Base-by-base conservation (phyloP, 345 rosid genomes). In the Excoecaria agallocha region DNA sequence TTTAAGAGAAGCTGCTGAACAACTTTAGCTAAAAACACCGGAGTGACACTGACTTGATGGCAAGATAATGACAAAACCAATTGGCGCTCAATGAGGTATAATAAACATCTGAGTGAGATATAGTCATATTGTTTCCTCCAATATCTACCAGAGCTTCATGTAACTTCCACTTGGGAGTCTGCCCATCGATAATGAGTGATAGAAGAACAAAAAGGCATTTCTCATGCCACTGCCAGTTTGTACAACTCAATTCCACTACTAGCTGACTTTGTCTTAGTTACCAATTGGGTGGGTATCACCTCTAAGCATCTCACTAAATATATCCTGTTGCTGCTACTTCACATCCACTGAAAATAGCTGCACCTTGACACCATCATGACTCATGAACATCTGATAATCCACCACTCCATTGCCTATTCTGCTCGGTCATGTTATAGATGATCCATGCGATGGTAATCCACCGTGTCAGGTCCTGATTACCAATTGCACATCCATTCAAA, bases 401-500 rank as follows among this genome's bases (percentile, higher is more conserved):
- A 81, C 70, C 61, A 83, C 69, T 30, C 84, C 87, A 74, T 68
- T 82, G 76, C 86, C 74, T n/a, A n/a, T n/a, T n/a, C n/a, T n/a
- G n/a, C n/a, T n/a, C n/a, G n/a, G n/a, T n/a, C n/a, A n/a, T n/a
- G n/a, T n/a, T n/a, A n/a, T n/a, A n/a, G n/a, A n/a, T n/a, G 49
- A 22, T 87, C 81, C 41, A 85, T 70, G 84, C 86, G 88, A 65
- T 89, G 90, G 61, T 81, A 88, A 41, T 85, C 94, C 30, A 83
- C 55, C 0, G 87, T 78, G 54, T 79, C 91, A 35, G 82, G 35
- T 66, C 79, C 68, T 87, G 88, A 1, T 76, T 83, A 65, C 91
- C 88, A 52, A 78, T 82, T 7, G 79, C 72, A 45, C 82, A 81
- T 68, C 83, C 76, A 16, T 84, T 84, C 69, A 88, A 77, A 73